Base-by-base conservation (phyloP, 805 yeast species). In the Saccharomyces eubayanus region DNA sequence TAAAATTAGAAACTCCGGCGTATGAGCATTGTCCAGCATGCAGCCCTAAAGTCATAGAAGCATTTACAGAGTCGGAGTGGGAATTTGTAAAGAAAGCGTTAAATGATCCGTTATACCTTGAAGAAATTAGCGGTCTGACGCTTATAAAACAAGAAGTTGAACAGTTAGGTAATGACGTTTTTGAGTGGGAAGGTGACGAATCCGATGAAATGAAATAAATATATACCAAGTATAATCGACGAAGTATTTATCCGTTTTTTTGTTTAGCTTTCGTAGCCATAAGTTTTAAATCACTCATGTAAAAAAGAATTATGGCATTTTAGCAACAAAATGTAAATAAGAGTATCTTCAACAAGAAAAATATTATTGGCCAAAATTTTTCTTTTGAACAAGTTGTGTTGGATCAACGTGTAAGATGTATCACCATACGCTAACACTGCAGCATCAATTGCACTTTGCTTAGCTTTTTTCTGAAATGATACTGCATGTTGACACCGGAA, bases 21-120 rank as follows among this genome's bases (percentile, higher is more conserved):
- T 95, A 87, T 70, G 73, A 77, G 41, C 75, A 80, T 61, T 94
- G 99, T 68, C 85, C 97, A 0, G 99, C 91, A 0, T 94, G 99
- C 62, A 87, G 96, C 1, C 58, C 70, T 0, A 60, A 73, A 0
- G 84, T 94, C 1, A 60, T 87, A 0, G 69, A 74, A 2, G 76
- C 73, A 9, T 89, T 77, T 70, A 55, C 68, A 24, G 57, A 64
- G 1, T 68, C 74, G 0, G 89, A 89, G 0, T 94, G 98, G 98
- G 82, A 80, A 4, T 92, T 92, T 74, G 88, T 94, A 3, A 74
- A 76, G 60, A 64, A 66, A 12, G 92, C 97, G 11, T 72, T 95
- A 52, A 75, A 83, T 55, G 83, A 87, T 58, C 71, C 84, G 0
- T 75, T 73, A 20, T 86, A 81, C 61, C 75, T 95, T 41, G 96